Percentiles rank a stretch among this genome's conserved stretches.
These are phyloP conservation scores for Eutrema japonicum DNA, from an alignment of 345 rosid genomes.

Conservation along the genomic window DNA sequence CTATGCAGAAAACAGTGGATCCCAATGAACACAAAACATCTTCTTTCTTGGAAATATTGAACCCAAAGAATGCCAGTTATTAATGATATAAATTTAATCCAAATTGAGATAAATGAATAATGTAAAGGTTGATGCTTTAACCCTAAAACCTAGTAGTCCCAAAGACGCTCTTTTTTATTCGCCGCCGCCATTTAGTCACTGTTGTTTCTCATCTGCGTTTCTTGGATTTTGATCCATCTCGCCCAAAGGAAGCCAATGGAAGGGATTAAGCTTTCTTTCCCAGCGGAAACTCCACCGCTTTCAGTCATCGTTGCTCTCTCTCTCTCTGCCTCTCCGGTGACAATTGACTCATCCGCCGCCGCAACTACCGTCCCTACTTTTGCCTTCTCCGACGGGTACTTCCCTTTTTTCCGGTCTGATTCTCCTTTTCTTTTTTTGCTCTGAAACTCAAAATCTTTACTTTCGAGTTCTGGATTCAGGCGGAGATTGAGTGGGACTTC, in stretches of 20 bases:
- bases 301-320: constrained; percentile 64
- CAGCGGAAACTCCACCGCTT: constrained; percentile 66
- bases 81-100: not conserved
- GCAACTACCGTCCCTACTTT: constrained; percentile 49
- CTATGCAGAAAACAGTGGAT: not conserved
- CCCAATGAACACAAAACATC: not conserved
- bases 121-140: not conserved
- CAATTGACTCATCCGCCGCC: constrained; percentile 42
- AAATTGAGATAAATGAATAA: not conserved
- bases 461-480: constrained; percentile 42
- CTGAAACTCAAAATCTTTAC: not conserved
- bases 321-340: constrained; percentile 50
- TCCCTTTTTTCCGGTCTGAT: not conserved
- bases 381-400: constrained; percentile 69
- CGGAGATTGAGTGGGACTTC: constrained; percentile 54
- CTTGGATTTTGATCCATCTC: constrained; percentile 4
- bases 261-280: constrained; percentile 57
- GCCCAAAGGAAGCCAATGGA: constrained; percentile 27
- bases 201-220: not conserved
- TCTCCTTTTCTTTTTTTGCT: not conserved
- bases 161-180: not conserved
- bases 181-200: not conserved
- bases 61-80: not conserved
- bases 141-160: not conserved
- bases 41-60: not conserved